These are phyloP conservation scores for Trichopus zeylanicus DNA, from an alignment of 116 monocot genomes.

Conservation along the genomic window DNA sequence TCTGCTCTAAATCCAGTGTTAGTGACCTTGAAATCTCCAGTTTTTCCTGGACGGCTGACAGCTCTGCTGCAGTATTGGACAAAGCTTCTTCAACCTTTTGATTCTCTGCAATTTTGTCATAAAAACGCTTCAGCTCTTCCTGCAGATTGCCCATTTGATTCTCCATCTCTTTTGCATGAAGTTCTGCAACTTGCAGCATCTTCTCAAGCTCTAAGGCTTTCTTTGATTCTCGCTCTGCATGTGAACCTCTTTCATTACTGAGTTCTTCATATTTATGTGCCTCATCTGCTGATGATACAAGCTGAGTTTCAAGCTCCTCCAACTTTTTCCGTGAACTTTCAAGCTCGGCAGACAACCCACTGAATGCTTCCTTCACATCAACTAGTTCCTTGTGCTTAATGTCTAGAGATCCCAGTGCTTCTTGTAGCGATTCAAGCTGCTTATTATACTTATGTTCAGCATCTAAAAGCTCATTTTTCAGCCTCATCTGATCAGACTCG, in stretches of 20 bases:
- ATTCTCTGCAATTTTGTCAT: slow-evolving; percentile 28
- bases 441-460: slow-evolving; percentile 33
- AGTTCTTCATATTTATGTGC: slow-evolving; percentile 38
- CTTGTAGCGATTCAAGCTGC: slow-evolving; percentile 43
- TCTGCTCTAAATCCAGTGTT: slow-evolving; percentile 45
- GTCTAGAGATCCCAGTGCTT: slow-evolving; percentile 38
- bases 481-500: slow-evolving; percentile 43
- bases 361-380: slow-evolving; percentile 47
- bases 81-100: slow-evolving; percentile 54
- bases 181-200: slow-evolving; percentile 45
- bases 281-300: slow-evolving; percentile 25
- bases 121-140: slow-evolving; percentile 47
- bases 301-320: slow-evolving; percentile 42
- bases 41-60: slow-evolving; percentile 28
- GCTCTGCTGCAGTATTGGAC: slow-evolving; percentile 29
- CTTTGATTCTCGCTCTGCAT: slow-evolving; percentile 45
- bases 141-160: slow-evolving; percentile 37
- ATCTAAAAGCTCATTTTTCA: slow-evolving; percentile 41
- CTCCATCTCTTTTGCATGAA: slow-evolving; percentile 46
- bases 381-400: slow-evolving; percentile 37
- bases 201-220: slow-evolving; percentile 60
- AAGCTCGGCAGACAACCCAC: slow-evolving; percentile 35
- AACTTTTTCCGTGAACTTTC: slow-evolving; percentile 45
- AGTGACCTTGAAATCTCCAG: slow-evolving; percentile 52
- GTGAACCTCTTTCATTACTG: slow-evolving; percentile 29